Percentiles rank a stretch among this genome's conserved stretches.
phyloP scores from a whole-genome alignment of 148 eudicot genomes.

The Gaultheria prostrata region DNA sequence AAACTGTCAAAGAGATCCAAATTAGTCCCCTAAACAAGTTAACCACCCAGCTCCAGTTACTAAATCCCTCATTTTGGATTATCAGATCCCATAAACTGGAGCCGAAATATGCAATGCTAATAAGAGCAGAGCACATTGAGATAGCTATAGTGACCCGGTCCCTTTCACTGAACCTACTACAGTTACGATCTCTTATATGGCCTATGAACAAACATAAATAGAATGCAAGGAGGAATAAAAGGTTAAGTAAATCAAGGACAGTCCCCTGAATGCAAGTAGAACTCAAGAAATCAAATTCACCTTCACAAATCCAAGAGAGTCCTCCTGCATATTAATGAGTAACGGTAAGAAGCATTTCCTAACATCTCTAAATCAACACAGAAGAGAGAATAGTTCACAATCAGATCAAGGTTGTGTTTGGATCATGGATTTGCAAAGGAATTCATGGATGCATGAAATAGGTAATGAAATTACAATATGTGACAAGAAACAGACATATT shows the following conservation, averaged over 20 bases:
- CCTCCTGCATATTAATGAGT: constrained; percentile 22
- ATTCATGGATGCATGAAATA: not conserved
- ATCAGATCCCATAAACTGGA: constrained; percentile 24
- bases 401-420: not conserved
- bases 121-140: constrained; percentile 37
- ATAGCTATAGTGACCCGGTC: constrained; percentile 21
- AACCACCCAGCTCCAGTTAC: constrained; percentile 26
- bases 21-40: constrained; percentile 34
- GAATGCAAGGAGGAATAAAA: constrained; percentile 34
- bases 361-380: not conserved
- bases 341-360: not conserved
- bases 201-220: constrained; percentile 24
- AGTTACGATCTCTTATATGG: constrained; percentile 13
- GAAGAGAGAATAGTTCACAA: not conserved
- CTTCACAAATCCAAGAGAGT: constrained; percentile 30
- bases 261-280: constrained; percentile 34
- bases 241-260: constrained; percentile 38
- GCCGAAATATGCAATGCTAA: constrained; percentile 35
- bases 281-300: constrained; percentile 19
- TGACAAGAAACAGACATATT: not conserved
- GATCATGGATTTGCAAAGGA: not conserved
- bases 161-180: constrained; percentile 17
- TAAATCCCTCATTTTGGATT: constrained; percentile 3
- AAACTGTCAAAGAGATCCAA: constrained; percentile 47
- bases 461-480: not conserved